A percentile compares a stretch with the other conserved stretches of the same genome.
Evolutionary conservation across 192 early-diverging fungal species (phyloP).

Genomic region (Dimargaris verticillata): DNA sequence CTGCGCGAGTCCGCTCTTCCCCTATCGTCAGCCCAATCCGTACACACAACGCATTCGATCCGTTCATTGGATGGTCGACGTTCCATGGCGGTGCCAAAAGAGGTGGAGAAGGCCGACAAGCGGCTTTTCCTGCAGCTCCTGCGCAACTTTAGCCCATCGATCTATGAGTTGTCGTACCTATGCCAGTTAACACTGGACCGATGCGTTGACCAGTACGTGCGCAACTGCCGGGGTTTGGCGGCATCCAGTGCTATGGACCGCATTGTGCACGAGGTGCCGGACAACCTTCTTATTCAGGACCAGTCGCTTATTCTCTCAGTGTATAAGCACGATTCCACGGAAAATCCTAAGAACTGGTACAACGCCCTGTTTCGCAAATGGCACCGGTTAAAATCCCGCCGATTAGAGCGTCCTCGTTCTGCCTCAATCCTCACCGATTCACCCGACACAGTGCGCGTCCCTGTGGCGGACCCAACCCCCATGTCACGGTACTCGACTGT

Average conservation of each 20-base stretch:
- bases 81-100: neutral
- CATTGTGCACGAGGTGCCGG: neutral
- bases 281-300: neutral
- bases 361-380: neutral
- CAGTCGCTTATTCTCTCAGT: neutral
- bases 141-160: constrained; percentile 1
- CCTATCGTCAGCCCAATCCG: neutral
- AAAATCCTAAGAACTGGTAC: neutral
- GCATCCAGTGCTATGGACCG: neutral
- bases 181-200: constrained; percentile 6
- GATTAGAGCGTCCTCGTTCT: no score
- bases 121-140: neutral
- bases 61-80: no score
- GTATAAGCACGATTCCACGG: neutral
- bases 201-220: neutral
- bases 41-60: neutral
- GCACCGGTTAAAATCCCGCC: no score
- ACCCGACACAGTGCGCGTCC: neutral
- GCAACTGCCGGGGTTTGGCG: neutral
- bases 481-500: neutral
- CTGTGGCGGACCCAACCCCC: neutral
- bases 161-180: constrained; percentile 4
- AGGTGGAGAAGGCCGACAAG: neutral
- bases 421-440: no score
- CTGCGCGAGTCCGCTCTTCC: neutral